phyloP scores from a whole-genome alignment of 768 basidiomycete species.

The Galerina sulciceps region DNA sequence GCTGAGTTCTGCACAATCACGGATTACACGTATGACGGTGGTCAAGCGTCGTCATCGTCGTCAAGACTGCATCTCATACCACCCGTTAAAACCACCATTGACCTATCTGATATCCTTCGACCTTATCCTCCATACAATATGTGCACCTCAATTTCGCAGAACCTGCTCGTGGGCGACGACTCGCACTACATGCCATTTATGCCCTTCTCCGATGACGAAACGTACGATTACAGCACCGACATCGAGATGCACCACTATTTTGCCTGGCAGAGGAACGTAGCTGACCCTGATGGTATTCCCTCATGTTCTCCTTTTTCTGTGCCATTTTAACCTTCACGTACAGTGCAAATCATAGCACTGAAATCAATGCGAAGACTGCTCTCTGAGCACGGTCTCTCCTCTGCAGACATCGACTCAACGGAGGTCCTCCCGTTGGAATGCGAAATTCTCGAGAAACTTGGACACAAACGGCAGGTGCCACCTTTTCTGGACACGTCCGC shows the following conservation, averaged over 20 bases:
- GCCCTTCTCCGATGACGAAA: conserved; percentile 64
- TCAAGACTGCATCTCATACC: background rate
- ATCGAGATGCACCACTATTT: conserved; percentile 44
- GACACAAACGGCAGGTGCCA: conserved; percentile 3
- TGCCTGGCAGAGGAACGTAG: conserved; percentile 49
- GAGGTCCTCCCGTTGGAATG: conserved; percentile 42
- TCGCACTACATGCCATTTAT: conserved; percentile 59
- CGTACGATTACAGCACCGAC: conserved; percentile 48
- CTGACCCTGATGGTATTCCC: conserved; percentile 42
- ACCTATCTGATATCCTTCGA: background rate
- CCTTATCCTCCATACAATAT: conserved; percentile 54
- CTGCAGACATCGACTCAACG: conserved; percentile 52
- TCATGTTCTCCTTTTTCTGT: background rate
- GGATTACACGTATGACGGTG: background rate
- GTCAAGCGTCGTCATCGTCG: background rate
- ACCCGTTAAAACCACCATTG: background rate
- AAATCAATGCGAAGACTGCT: conserved; percentile 52
- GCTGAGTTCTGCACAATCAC: background rate
- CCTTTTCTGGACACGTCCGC: background rate
- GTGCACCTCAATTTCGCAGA: conserved; percentile 54
- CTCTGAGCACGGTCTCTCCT: conserved; percentile 36
- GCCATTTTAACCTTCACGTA: background rate
- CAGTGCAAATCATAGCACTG: conserved; percentile 54
- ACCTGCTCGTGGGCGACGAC: conserved; percentile 61
- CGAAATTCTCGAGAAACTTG: conserved; percentile 2